phyloP scores from a whole-genome alignment of 148 eudicot species.

The Rhododendron griersonianum region DNA sequence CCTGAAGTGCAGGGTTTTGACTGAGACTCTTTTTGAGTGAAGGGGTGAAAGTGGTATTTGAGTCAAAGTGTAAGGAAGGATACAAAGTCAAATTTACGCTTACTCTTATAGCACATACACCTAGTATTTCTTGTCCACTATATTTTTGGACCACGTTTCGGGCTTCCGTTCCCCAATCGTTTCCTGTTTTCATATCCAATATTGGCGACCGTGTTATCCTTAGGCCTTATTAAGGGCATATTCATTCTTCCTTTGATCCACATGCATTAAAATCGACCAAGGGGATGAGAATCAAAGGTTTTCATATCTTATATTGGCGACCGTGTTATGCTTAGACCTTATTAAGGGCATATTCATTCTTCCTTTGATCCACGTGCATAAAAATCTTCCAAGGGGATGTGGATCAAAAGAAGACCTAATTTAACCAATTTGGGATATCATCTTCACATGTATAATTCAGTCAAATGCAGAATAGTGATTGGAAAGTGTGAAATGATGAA shows the following conservation, averaged over 20 bases:
- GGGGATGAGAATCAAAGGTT: constrained; percentile 29
- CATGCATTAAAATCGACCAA: constrained; percentile 23
- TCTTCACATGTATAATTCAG: background rate
- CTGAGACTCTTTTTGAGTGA: too few relatives aligned
- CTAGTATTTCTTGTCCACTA: too few relatives aligned
- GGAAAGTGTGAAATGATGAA: background rate
- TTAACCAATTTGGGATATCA: background rate
- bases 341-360: constrained; percentile 11
- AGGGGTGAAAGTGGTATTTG: too few relatives aligned
- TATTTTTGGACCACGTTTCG: too few relatives aligned
- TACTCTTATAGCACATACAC: too few relatives aligned
- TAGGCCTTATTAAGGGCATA: background rate
- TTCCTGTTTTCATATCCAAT: background rate
- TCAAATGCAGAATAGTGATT: background rate
- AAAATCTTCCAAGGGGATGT: constrained; percentile 28
- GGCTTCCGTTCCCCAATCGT: too few relatives aligned
- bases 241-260: constrained; percentile 26
- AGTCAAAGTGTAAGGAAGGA: too few relatives aligned
- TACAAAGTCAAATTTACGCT: too few relatives aligned
- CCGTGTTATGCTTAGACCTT: background rate
- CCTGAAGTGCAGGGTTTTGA: too few relatives aligned
- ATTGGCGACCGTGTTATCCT: background rate
- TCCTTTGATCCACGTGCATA: constrained; percentile 30
- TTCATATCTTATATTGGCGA: background rate
- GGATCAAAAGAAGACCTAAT: constrained; percentile 17